These are phyloP conservation scores for Phytophthora pseudosyringae DNA, from an alignment of 352 stramenopile species.

Conservation along the genomic window DNA sequence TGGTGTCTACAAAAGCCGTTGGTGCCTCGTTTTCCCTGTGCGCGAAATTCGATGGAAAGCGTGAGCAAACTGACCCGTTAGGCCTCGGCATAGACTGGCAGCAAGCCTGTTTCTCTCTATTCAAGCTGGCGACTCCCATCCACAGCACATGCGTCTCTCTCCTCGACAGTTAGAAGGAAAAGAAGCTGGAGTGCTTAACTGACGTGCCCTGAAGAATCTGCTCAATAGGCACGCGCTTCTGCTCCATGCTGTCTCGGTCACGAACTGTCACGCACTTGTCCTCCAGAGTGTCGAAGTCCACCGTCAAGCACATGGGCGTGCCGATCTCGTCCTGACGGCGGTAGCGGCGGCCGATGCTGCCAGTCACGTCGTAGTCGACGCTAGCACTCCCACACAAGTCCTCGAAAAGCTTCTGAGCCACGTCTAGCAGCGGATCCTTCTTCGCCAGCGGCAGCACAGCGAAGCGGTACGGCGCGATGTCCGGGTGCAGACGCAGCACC, in stretches of 20 bases:
- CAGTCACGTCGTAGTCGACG: slow-evolving; percentile 92
- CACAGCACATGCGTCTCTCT: slow-evolving; percentile 6
- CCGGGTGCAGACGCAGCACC: slow-evolving; percentile 93
- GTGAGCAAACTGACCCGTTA: background rate
- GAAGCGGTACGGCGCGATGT: slow-evolving; percentile 94
- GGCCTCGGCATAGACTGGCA: background rate
- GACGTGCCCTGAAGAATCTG: slow-evolving; percentile 77
- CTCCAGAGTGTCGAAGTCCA: slow-evolving; percentile 98
- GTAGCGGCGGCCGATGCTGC: slow-evolving; percentile 92
- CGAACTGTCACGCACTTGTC: slow-evolving; percentile 96
- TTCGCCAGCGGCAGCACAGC: slow-evolving; percentile 95
- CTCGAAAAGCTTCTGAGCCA: slow-evolving; percentile 92
- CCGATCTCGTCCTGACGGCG: slow-evolving; percentile 97
- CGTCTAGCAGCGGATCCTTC: slow-evolving; percentile 93
- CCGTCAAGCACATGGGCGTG: slow-evolving; percentile 97
- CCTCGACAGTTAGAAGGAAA: slow-evolving; percentile 39
- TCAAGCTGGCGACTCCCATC: slow-evolving; percentile 10
- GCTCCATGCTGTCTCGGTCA: slow-evolving; percentile 96
- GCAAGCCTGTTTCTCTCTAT: slow-evolving; percentile 25
- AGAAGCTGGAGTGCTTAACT: slow-evolving; percentile 46
- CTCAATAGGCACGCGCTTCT: slow-evolving; percentile 93
- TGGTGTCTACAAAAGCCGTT: background rate
- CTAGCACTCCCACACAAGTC: slow-evolving; percentile 89
- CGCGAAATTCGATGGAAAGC: background rate
- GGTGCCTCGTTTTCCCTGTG: background rate